Evolutionary conservation across 257 asterid species (phyloP), one percentile per base, ranked within the genome.

Genomic region (Verbascum thapsus): DNA sequence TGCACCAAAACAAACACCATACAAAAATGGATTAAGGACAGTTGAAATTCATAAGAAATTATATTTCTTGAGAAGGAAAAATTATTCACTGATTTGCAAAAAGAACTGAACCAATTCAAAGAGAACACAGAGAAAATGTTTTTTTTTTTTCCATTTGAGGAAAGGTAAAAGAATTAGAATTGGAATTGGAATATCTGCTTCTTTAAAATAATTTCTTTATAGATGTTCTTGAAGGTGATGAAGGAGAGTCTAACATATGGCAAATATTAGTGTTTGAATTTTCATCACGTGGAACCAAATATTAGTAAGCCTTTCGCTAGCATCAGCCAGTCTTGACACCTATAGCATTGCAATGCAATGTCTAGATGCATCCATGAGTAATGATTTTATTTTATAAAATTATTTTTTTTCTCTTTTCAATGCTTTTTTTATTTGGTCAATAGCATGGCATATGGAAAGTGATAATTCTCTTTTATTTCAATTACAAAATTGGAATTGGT

Each of bases 121-220:
- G 4, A 43, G 20, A 47, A 26, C 32, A 26, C 32, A 26, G 2
- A 26, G 32, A 26, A 5, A 26, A 26, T 26, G 32, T 2, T 26
- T 2, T 5, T 1, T 26, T 26, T 26, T 5, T 1, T 26, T 26
- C 5, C 2, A 26, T 26, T 26, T 30, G 44, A 42, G 55, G 43
- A 60, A 13, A 10, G 47, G 22, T 20, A 60, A 60, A 41, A 44
- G 22, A 30, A 43, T 44, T 59, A 22, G 30, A 30, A 16, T 23
- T 44, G 41, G 43, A n/a, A n/a, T n/a, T 13, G 5, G 10, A 22
- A 3, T 26, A 26, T 42, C 16, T 41, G 43, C 55, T 17, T 23
- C 32, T 26, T 26, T 26, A 26, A n/a, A 42, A 42, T 6, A 37
- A 7, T 1, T n/a, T 12, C 16, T 41, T 41, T 11, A 2, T 13